Evolutionary conservation across 2,329 filamentous ascomycete species (phyloP).

Genomic region (Rutstroemia sp.): DNA sequence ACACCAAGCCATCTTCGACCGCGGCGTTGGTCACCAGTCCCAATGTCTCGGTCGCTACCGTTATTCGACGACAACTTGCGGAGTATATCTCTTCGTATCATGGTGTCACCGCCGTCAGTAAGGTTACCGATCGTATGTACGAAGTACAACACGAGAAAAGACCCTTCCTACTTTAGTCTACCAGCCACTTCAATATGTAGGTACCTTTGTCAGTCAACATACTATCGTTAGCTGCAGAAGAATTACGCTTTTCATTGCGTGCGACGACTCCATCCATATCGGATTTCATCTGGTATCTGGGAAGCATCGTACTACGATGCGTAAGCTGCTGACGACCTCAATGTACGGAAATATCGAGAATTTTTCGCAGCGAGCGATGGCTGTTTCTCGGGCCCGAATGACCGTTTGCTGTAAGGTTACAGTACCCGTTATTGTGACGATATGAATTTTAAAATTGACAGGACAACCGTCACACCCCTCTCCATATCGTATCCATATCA

Average conservation of each 20-base stretch:
- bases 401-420: no score
- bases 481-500: no score
- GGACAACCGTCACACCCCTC: no score
- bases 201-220: no score
- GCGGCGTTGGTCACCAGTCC: not conserved
- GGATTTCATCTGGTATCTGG: not conserved
- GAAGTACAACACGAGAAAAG: not conserved
- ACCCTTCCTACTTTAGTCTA: no score
- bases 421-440: no score
- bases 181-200: not conserved
- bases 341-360: not conserved
- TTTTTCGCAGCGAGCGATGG: not conserved
- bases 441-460: no score
- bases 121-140: not conserved
- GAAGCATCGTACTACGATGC: not conserved
- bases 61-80: not conserved
- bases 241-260: not conserved
- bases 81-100: not conserved
- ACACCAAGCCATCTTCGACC: not conserved
- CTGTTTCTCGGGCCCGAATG: no score
- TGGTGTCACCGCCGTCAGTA: not conserved
- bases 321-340: not conserved
- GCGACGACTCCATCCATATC: not conserved
- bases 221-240: no score
- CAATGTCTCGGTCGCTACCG: conserved; percentile 1